Evolutionary conservation across 2,329 filamentous ascomycete species (phyloP), one percentile per base, ranked within the genome.

Genomic region (Pyricularia pennisetigena): DNA sequence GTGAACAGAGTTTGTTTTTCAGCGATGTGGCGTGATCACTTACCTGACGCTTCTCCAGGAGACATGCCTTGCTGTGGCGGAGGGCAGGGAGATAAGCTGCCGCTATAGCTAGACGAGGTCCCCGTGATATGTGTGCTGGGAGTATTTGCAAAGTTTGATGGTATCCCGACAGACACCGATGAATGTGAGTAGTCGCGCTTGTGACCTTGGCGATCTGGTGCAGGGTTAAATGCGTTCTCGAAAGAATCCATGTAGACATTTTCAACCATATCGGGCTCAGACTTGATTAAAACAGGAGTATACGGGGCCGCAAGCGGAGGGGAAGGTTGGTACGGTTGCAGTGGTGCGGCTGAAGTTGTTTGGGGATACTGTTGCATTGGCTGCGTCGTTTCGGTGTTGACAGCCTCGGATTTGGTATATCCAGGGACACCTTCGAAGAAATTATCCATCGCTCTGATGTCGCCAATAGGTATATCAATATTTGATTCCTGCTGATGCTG

Each of bases 61-160:
- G 65, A 76, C 72, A 2, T 81, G 80, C 20, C 57, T n/a, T 24
- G 57, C 10, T 12, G 57, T 28, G 57, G 57, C 23, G n/a, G 20
- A 23, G 57, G 81, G 81, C 1, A 78, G 77, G 0, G 77, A 81
- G 62, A 78, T 77, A 32, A 32, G 64, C 30, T 28, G n/a, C 57
- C 57, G 24, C n/a, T 68, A 24, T 57, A 68, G 66, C 16, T 72
- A 9, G 74, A 73, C 9, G 70, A 72, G 1, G 72, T 70, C 16
- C 77, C 76, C 2, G 75, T 76, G 7, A 82, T 73, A 63, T 81
- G 79, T 9, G 82, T 83, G 41, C 81, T 81, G 16, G 82, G 83
- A 3, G 64, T 66, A 23, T 66, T 66, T 61, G 57, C 57, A 28
- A 61, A 61, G 57, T 61, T 61, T 20, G 82, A 83, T 68, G 79